Conservation (phyloP, 495 filamentous ascomycete species). For the Durotheca rogersii region DNA sequence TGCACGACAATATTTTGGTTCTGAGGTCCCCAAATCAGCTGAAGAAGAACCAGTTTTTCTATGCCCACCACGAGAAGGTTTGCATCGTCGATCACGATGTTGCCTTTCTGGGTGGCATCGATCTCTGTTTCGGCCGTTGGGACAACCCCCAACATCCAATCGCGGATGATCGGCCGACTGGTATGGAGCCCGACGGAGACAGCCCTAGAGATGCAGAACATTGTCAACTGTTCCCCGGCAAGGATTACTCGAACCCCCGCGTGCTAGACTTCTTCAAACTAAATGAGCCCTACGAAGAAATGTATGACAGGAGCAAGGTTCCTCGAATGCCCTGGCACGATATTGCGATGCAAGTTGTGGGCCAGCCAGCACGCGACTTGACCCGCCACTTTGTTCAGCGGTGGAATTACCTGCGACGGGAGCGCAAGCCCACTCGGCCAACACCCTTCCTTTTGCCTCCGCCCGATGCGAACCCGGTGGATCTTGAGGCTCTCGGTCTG, state of each 20-base stretch:
- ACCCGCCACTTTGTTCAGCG: constrained; percentile 97
- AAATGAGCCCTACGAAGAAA: constrained; percentile 95
- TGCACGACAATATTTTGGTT: constrained; percentile 95
- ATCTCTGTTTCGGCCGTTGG: constrained; percentile 97
- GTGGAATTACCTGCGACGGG: constrained; percentile 96
- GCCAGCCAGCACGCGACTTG: constrained; percentile 90
- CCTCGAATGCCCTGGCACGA: constrained; percentile 99
- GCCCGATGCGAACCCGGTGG: constrained; percentile 81
- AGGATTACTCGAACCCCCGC: constrained; percentile 97
- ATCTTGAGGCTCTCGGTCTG: constrained; percentile 83
- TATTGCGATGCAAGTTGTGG: constrained; percentile 97
- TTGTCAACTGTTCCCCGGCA: constrained; percentile 96
- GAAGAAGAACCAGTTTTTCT: constrained; percentile 99
- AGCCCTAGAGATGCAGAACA: constrained; percentile 85
- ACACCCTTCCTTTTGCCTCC: constrained; percentile 92
- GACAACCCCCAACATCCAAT: constrained; percentile 91
- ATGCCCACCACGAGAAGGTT: constrained; percentile 97
- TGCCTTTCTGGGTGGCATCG: constrained; percentile 93
- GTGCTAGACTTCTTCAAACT: constrained; percentile 93
- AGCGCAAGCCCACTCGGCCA: constrained; percentile 88
- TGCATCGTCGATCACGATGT: constrained; percentile 94
- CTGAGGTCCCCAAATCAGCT: constrained; percentile 96
- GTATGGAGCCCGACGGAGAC: constrained; percentile 76
- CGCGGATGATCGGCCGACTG: constrained; percentile 90
- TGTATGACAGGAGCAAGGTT: constrained; percentile 88